Evolutionary conservation across 192 early-diverging fungal species (phyloP).

Genomic region (Coemansia sp.): DNA sequence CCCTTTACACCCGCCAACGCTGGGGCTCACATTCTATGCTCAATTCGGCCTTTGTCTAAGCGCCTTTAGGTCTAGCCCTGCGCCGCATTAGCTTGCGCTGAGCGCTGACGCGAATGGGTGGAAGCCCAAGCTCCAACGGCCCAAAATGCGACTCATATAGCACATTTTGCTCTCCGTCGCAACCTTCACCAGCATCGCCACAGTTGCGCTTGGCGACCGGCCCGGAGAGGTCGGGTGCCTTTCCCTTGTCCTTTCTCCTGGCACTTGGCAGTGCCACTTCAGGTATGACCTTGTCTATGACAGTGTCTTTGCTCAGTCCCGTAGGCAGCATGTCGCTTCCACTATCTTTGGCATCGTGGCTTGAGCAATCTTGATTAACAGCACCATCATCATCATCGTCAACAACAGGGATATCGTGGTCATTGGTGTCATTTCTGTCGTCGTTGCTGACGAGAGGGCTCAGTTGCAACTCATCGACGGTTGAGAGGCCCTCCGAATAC

Average conservation of each 20-base stretch:
- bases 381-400: not conserved
- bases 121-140: slow-evolving; percentile 47
- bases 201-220: not conserved
- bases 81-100: slow-evolving; percentile 47
- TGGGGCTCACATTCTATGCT: not conserved
- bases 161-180: slow-evolving; percentile 11
- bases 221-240: slow-evolving; percentile 20
- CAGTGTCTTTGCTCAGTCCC: too few relatives aligned
- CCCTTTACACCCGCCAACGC: too few relatives aligned
- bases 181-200: not conserved
- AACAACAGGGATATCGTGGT: not conserved
- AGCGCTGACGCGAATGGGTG: slow-evolving; percentile 46
- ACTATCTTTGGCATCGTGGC: not conserved
- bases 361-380: not conserved
- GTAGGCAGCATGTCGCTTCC: not conserved
- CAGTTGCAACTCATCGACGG: not conserved
- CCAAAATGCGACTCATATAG: slow-evolving; percentile 47
- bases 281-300: not conserved
- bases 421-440: not conserved
- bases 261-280: not conserved
- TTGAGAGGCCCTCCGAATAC: not conserved
- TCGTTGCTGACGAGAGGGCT: not conserved
- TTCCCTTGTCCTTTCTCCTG: slow-evolving; percentile 33
- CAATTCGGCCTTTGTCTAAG: not conserved
- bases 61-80: slow-evolving; percentile 2